Evolutionary conservation across 805 yeast genomes (phyloP), one percentile per base, ranked within the genome.

Genomic region (Suhomyces prunicola): DNA sequence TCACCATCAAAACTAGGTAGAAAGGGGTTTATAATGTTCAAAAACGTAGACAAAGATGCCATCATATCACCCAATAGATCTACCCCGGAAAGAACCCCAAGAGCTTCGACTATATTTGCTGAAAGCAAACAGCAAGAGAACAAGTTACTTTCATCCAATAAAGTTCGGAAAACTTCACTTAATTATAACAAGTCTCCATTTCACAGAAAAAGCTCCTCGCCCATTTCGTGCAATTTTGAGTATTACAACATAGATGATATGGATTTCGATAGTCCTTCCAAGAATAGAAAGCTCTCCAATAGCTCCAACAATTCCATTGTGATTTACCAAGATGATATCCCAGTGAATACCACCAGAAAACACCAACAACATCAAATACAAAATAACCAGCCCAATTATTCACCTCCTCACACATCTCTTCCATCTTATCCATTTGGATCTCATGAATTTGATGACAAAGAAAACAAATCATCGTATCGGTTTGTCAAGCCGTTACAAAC

Each of bases 401-500:
- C 80, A 13, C 19, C 50, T 12, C 22, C 49, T 17, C 35, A 15
- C 6, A 3, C 46, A 23, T 6, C 40, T 15, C 27, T 40, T 19
- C 50, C 46, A 17, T 26, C 46, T 22, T 46, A 33, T 46, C 40
- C 48, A 2, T 46, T 17, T 22, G 29, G 29, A 29, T 42, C 17
- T 26, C 41, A 33, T 6, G 55, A 55, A 10, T 57, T 49, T 49
- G 72, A 73, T 33, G 72, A 74, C 54, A 73, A 74, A 55, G 79
- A 74, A 50, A 74, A 74, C 50, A 67, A 66, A 47, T 55, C 67
- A 2, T 71, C 76, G 9, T 88, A 86, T 68, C 81, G 83, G 57
- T 81, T 83, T 47, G 94, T 88, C 22, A 88, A 87, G 64, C 97
- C 97, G 2, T 76, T 90, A 40, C 96, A 89, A 65, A 86, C 92